phyloP scores from a whole-genome alignment of 2,329 filamentous ascomycete genomes.

The Diplodia mutila region DNA sequence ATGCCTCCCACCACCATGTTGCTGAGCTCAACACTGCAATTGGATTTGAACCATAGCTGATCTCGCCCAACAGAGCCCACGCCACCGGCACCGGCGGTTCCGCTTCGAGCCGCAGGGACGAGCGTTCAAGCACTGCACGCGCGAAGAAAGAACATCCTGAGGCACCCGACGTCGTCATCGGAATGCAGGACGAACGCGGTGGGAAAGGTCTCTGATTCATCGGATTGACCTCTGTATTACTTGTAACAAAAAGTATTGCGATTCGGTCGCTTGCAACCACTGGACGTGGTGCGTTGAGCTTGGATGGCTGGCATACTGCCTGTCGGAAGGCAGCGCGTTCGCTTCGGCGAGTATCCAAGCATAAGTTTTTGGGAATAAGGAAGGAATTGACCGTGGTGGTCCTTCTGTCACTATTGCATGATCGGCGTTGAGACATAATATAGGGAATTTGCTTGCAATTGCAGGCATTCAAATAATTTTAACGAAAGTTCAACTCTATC shows the following conservation, averaged over 20 bases:
- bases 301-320: neutral
- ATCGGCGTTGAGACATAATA: neutral
- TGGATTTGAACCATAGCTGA: neutral
- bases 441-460: neutral
- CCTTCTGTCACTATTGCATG: constrained; percentile 2
- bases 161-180: constrained; percentile 51
- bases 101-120: constrained; percentile 46
- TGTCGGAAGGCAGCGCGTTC: neutral
- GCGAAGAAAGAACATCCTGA: constrained; percentile 54
- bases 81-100: constrained; percentile 43
- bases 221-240: neutral
- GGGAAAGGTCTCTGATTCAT: constrained; percentile 40
- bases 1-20: neutral
- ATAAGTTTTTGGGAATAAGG: neutral
- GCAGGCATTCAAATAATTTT: neutral
- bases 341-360: neutral
- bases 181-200: constrained; percentile 57
- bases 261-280: neutral
- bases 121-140: constrained; percentile 41
- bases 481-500: neutral
- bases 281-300: neutral
- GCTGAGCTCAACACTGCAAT: neutral
- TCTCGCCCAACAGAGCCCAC: constrained; percentile 27
- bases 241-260: neutral
- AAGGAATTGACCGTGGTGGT: neutral